Evolutionary conservation across 495 filamentous ascomycete genomes (phyloP), one percentile per base, ranked within the genome.

Genomic region (Patellaria atrata): DNA sequence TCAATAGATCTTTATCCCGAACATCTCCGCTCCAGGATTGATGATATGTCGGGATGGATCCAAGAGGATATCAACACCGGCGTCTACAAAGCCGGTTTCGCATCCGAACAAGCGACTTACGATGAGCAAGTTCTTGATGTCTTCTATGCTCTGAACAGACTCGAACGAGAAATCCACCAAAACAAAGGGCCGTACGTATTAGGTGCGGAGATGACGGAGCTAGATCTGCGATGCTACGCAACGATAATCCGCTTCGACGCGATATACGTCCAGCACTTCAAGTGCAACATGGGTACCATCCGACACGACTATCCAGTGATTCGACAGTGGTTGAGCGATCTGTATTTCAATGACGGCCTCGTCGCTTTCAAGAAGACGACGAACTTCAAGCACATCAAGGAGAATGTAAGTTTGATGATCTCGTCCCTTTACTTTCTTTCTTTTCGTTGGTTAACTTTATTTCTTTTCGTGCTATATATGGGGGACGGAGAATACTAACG

Each of bases 71-170:
- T 71, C 22, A 71, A 69, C 33, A 38, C 31, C 0, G 67, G 66
- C 7, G 68, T 73, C 6, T 73, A 73, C 55, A 69, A 62, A 46
- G 63, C 64, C 3, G 68, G 68, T 22, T 71, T 71, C 41, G 66
- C 67, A 0, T 34, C 49, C 0, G 51, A 53, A 4, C 66, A 71
- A 41, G 59, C 59, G 30, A 51, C 36, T 3, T 71, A 73, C 39
- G 57, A 67, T 25, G 48, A 54, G 27, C 56, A 57, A 31, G 51
- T 63, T 1, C 38, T 61, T 1, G 48, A 55, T 3, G 58, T 70
- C 24, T 71, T 71, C 39, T 58, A 49, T 5, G 57, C 66, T 1
- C 51, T 73, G n/a, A 67, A 71, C 41, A 59, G 56, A 21, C 53
- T 71, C 18, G 68, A 73, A 38, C 39, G 50, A n/a, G 51, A 66